Evolutionary conservation across 441 rosid genomes (phyloP).

Genomic region (Raphanus hybrid): DNA sequence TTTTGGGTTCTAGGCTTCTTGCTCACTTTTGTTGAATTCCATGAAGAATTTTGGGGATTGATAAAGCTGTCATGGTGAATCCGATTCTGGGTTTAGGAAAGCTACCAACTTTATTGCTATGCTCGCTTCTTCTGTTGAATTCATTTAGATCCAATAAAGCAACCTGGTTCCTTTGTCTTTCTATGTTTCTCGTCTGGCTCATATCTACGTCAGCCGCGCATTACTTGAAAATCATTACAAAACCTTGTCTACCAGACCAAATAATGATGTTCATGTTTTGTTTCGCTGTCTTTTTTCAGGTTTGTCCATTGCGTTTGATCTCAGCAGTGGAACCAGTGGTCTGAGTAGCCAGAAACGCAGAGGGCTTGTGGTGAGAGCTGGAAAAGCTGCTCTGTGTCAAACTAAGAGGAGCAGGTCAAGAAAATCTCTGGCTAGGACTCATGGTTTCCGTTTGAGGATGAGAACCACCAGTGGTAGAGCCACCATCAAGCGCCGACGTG

Average conservation of each 20-base stretch:
- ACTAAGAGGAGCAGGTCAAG: constrained; percentile 93
- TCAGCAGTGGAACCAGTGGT: constrained; percentile 50
- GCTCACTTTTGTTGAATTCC: too few species aligned
- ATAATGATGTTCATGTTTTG: not conserved
- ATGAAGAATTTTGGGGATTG: too few species aligned
- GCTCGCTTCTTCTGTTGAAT: not conserved
- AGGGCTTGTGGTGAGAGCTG: constrained; percentile 92
- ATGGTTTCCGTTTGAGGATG: constrained; percentile 90
- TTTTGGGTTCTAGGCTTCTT: not conserved
- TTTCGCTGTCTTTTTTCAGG: constrained; percentile 46
- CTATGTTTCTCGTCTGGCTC: too few species aligned
- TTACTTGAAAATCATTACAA: too few species aligned
- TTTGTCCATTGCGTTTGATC: constrained; percentile 62
- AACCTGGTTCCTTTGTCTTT: too few species aligned
- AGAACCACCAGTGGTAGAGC: constrained; percentile 93
- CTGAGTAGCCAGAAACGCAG: constrained; percentile 45
- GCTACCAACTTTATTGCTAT: not conserved
- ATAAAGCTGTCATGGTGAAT: too few species aligned
- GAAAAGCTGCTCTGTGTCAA: constrained; percentile 81
- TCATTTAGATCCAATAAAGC: not conserved
- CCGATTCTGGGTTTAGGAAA: not conserved
- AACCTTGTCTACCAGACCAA: not conserved
- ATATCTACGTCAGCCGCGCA: too few species aligned
- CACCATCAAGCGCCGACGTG: constrained; percentile 81
- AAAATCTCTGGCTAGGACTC: constrained; percentile 92